Conservation (phyloP, 2,329 filamentous ascomycete species). For the Venturia nashicola region DNA sequence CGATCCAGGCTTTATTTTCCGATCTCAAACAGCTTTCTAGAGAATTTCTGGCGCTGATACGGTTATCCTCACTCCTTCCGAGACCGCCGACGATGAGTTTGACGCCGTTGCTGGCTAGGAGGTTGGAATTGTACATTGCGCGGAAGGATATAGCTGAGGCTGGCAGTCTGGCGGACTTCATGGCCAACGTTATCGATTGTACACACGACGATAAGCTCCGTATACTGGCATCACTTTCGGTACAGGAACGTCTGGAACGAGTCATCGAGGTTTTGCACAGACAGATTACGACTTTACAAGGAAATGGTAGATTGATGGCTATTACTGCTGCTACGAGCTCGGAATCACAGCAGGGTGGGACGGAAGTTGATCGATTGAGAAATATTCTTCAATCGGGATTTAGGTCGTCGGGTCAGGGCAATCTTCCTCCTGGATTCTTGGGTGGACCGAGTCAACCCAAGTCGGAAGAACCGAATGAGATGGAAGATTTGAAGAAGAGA, state of each 20-base stretch:
- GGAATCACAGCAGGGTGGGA: constrained; percentile 17
- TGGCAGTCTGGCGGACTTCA: constrained; percentile 83
- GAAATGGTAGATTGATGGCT: constrained; percentile 73
- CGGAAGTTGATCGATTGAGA: constrained; percentile 32
- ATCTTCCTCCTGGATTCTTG: constrained; percentile 22
- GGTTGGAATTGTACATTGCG: constrained; percentile 77
- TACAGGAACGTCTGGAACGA: constrained; percentile 65
- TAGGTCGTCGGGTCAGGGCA: constrained; percentile 13
- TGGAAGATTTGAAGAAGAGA: constrained; percentile 83
- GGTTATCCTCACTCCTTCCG: constrained; percentile 73
- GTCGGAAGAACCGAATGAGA: constrained; percentile 75
- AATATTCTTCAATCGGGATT: constrained; percentile 28
- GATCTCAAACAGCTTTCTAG: constrained; percentile 74
- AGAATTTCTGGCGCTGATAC: constrained; percentile 73
- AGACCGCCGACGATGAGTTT: constrained; percentile 53
- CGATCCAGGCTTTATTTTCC: constrained; percentile 59
- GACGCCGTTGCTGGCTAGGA: constrained; percentile 72
- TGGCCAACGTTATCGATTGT: constrained; percentile 83
- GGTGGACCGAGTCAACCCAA: constrained; percentile 42
- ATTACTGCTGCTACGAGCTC: constrained; percentile 49
- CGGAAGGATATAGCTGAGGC: constrained; percentile 73
- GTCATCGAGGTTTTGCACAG: constrained; percentile 75
- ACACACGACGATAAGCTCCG: constrained; percentile 85
- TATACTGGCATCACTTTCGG: constrained; percentile 67
- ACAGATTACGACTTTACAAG: constrained; percentile 74